These are phyloP conservation scores for Galerina marginata DNA, from an alignment of 768 basidiomycete genomes.

Conservation along the genomic window DNA sequence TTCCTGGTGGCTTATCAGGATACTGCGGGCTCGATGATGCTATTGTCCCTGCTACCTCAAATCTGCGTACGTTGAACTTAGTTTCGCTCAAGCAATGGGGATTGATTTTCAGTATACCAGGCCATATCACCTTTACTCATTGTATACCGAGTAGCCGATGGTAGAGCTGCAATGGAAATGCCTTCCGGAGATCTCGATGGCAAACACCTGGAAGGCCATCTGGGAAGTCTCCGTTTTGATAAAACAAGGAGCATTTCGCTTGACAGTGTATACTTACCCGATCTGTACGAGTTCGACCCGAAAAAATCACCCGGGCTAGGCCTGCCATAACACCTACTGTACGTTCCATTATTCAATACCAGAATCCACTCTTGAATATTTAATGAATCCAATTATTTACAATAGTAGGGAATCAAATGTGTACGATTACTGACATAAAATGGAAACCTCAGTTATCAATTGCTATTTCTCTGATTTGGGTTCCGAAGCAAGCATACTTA, in stretches of 20 bases:
- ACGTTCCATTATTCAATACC: too few relatives aligned
- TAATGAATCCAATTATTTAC: too few relatives aligned
- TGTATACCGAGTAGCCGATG: slow-evolving; percentile 9
- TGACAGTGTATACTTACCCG: neutral
- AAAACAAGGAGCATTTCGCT: slow-evolving; percentile 1
- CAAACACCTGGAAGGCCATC: slow-evolving; percentile 1
- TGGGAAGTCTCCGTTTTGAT: slow-evolving; percentile 4
- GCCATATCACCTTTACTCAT: slow-evolving; percentile 14
- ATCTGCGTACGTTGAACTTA: slow-evolving; percentile 14
- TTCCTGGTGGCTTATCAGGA: slow-evolving; percentile 7
- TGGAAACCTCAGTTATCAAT: too few relatives aligned
- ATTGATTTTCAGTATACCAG: neutral
- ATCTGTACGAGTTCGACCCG: neutral
- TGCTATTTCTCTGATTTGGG: too few relatives aligned
- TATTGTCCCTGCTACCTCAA: slow-evolving; percentile 14
- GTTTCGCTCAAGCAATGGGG: neutral
- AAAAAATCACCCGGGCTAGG: neutral
- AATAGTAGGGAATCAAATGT: too few relatives aligned
- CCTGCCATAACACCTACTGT: neutral
- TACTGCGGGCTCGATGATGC: slow-evolving; percentile 15
- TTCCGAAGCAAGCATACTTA: too few relatives aligned
- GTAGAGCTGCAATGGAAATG: slow-evolving; percentile 12
- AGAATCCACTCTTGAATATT: too few relatives aligned
- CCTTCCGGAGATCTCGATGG: neutral
- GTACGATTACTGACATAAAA: too few relatives aligned